Evolutionary conservation across 1,284 basidiomycete species (phyloP).

Genomic region (Coriolopsis trogii): DNA sequence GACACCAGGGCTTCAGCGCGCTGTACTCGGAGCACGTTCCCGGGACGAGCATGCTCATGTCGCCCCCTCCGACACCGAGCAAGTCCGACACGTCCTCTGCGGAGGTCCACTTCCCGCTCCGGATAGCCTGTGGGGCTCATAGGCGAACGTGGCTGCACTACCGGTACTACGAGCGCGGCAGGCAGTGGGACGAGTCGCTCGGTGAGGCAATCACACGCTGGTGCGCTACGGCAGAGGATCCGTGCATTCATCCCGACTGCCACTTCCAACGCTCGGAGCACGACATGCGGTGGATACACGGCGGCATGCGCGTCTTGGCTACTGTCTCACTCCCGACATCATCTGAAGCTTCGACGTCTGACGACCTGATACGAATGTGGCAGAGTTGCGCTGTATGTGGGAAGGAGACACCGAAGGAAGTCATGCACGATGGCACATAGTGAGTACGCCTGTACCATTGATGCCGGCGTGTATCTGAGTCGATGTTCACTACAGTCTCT

Average conservation of each 20-base stretch:
- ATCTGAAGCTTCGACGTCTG: constrained; percentile 2
- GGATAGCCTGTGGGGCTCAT: constrained; percentile 34
- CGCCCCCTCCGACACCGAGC: constrained; percentile 18
- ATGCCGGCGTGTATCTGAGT: neutral
- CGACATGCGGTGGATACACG: constrained; percentile 54
- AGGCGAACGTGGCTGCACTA: constrained; percentile 52
- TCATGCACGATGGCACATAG: constrained; percentile 61
- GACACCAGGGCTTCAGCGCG: constrained; percentile 60
- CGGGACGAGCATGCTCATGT: constrained; percentile 15
- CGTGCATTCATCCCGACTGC: constrained; percentile 48
- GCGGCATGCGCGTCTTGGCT: constrained; percentile 45
- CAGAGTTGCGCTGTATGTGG: constrained; percentile 56
- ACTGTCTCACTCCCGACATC: constrained; percentile 25
- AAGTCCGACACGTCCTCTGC: constrained; percentile 23
- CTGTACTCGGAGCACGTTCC: constrained; percentile 54
- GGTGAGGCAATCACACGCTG: constrained; percentile 46
- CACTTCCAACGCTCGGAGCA: constrained; percentile 47
- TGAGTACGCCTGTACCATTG: constrained; percentile 36
- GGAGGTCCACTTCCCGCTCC: constrained; percentile 13
- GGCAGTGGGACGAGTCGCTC: constrained; percentile 41
- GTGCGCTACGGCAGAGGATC: constrained; percentile 36
- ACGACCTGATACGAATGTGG: constrained; percentile 51
- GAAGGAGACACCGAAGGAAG: constrained; percentile 39
- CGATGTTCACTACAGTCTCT: constrained; percentile 33
- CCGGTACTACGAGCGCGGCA: constrained; percentile 45